Base-by-base conservation (phyloP, 1,139 yeast species). In the Saccharomyces hybrid region DNA sequence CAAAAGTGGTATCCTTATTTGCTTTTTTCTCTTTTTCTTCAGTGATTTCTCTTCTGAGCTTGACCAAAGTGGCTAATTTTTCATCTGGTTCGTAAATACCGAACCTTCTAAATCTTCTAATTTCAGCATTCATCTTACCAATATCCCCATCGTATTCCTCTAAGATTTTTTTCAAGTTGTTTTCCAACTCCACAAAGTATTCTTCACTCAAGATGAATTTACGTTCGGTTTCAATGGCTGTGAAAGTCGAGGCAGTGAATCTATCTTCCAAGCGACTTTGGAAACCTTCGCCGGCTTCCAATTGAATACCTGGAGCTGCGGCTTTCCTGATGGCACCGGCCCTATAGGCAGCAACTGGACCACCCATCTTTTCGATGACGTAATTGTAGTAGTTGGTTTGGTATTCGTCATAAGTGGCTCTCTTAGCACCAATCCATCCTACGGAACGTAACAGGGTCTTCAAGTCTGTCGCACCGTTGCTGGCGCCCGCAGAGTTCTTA, bases 351-450 rank as follows among this genome's bases (percentile, higher is more conserved):
- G 80, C 79, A 54, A 89, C 80, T 66, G 88, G 76, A 19, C 96
- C 93, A 55, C 96, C 97, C 60, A 75, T 79, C 63, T 81, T 78
- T 63, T 83, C 79, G 67, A 88, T 81, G 68, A 79, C 78, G 65
- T 72, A 73, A 54, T 83, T 82, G 67, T 93, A 82, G 77, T 83
- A 86, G 64, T 75, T 78, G 57, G 84, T 88, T 64, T 80, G 81
- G 78, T 86, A 93, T 61, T 84, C 91, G 48, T 82, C 85, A 29
- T 82, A 75, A 24, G 85, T 78, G 16, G 86, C 86, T 64, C 84
- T 83, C 71, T 84, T 86, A 26, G 95, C 79, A 53, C 96, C 96
- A 24, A 96, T 89, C 98, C 98, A 93, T 49, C 98, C 98, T 63
- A 90, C 75, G 9, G 73, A 72, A 50, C 83, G 66, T 63, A 93